Percentiles rank a stretch among this genome's conserved stretches.
These are phyloP conservation scores for Colletotrichum orbiculare DNA, from an alignment of 2,329 filamentous ascomycete species.

Conservation along the genomic window DNA sequence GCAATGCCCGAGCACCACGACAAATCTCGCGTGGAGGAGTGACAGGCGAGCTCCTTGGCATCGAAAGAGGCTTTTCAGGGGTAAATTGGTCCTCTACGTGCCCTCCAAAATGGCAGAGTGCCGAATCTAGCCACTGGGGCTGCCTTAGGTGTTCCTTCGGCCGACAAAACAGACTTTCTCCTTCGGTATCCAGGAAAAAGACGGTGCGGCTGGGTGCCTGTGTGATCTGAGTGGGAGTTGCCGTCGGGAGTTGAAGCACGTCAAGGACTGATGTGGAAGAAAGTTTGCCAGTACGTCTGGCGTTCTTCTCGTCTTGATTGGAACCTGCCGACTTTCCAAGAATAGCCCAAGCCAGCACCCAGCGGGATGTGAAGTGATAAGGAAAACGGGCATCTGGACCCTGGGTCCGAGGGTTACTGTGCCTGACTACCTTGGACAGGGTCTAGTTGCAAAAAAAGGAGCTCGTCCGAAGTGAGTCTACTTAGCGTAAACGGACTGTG, in stretches of 20 bases:
- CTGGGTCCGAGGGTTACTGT: neutral
- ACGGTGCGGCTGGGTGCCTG: no score
- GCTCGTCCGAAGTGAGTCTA: neutral
- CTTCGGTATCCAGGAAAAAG: no score
- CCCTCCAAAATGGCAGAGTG: neutral
- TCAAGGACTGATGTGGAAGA: neutral
- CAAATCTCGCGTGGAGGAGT: conserved; percentile 2
- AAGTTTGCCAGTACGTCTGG: neutral
- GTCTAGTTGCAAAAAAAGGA: neutral
- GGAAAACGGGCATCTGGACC: neutral
- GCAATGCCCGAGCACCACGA: conserved; percentile 21
- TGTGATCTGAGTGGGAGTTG: no score
- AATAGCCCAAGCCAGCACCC: conserved; percentile 1
- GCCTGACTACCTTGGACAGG: no score
- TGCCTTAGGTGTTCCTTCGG: neutral
- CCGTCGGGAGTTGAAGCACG: neutral
- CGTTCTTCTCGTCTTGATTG: conserved; percentile 11
- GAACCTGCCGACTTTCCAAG: neutral
- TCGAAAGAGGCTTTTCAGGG: conserved; percentile 24
- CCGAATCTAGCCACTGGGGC: neutral
- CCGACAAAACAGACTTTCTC: neutral
- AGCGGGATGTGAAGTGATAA: neutral
- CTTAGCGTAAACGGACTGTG: neutral
- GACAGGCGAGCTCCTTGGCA: conserved; percentile 26
- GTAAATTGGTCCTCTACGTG: neutral